Conservation (phyloP, 164 flowering plant genomes). For the Aristolochia californica region DNA sequence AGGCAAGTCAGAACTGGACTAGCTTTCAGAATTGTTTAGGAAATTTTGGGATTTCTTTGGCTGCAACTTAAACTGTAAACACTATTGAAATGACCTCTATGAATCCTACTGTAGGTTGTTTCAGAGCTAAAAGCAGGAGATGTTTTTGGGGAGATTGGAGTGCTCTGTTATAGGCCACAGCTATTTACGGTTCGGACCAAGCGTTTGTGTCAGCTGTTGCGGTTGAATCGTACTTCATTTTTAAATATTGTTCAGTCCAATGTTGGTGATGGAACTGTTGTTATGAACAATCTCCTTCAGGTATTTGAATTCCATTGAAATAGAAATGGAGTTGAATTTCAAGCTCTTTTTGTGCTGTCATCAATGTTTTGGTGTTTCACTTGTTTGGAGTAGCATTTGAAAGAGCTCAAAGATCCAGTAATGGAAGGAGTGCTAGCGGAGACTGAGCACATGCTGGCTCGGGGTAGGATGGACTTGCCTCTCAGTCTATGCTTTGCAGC, state of each 20-base stretch:
- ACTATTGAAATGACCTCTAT: neutral
- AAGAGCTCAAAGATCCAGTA: conserved; percentile 54
- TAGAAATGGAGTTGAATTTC: neutral
- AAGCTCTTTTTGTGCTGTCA: neutral
- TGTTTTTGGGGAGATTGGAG: conserved; percentile 88
- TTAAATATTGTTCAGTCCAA: conserved; percentile 80
- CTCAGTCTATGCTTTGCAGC: conserved; percentile 82
- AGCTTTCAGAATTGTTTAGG: neutral
- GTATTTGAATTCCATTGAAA: conserved; percentile 16
- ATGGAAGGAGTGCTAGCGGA: conserved; percentile 70
- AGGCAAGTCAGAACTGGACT: conserved; percentile 27
- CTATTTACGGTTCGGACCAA: conserved; percentile 82
- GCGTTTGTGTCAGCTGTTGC: conserved; percentile 66
- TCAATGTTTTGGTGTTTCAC: neutral
- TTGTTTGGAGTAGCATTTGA: conserved; percentile 53
- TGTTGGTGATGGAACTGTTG: conserved; percentile 90
- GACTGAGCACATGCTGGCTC: conserved; percentile 79
- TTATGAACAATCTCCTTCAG: conserved; percentile 94
- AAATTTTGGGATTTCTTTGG: neutral
- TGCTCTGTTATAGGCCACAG: conserved; percentile 91
- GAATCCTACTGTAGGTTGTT: conserved; percentile 35
- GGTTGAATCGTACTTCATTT: conserved; percentile 75
- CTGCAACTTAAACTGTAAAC: neutral
- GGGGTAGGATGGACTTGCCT: conserved; percentile 85
- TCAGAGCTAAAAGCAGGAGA: conserved; percentile 68